Base-by-base conservation (phyloP, 495 filamentous ascomycete species). In the Collariella sp. region DNA sequence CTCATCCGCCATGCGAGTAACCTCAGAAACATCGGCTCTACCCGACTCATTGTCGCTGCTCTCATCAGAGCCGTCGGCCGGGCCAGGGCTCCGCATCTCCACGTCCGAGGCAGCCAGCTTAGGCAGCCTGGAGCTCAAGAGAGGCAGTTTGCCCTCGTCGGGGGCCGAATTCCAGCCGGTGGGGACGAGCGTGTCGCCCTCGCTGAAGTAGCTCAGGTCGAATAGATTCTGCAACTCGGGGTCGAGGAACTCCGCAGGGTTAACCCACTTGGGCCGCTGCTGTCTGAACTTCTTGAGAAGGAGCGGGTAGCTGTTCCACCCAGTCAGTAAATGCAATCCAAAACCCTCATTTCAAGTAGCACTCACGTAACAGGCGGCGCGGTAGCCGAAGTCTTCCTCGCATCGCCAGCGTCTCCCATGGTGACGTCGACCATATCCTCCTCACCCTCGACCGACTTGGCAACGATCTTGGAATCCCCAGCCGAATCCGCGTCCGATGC, bases 401-500 rank as follows among this genome's bases (percentile, higher is more conserved):
- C 33, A 59, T 57, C 73, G 7, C 66, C 60, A 7, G 70, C 73
- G 57, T 91, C 85, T 11, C 78, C 79, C 87, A 94, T 91, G 1
- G 86, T 87, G 20, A 98, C 83, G 64, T 96, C 86, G 3, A 97
- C 88, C 57, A 95, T 82, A 46, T 87, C 88, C 57, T 96, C 90
- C 66, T 96, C 91, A 5, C 88, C 89, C 57, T 90, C 85, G 11
- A 95, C 82, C 7, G 89, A 95, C 47, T 72, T 74, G 19, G 86
- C 83, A 57, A 86, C 77, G 44, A 95, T 75, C 58, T 83, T 83
- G 7, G 80, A 78, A 56, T 86, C 87, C 15, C 76, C 80, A 2
- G 83, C 76, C 13, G 81, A 87, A 53, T 86, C 80, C 1, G 77
- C 81, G 65, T 93, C 89, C 19, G 89, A 89, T 33, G 82, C 78